Base-by-base conservation (phyloP, 345 rosid genomes). In the Combretum micranthum region DNA sequence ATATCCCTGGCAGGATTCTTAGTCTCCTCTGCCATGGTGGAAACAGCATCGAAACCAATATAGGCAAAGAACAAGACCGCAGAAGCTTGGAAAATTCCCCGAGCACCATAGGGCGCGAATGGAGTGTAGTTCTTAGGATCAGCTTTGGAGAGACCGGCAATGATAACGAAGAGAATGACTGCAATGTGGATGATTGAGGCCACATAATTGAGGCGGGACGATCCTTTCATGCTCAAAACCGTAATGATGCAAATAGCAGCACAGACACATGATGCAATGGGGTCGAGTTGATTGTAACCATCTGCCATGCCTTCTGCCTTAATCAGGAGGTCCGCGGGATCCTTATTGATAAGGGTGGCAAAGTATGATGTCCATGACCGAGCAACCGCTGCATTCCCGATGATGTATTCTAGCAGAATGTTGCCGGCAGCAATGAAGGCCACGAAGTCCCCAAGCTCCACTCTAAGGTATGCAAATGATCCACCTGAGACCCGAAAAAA, bases 21-120 rank as follows among this genome's bases (percentile, higher is more conserved):
- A 2, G 95, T 86, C 68, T 88, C 98, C 67, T 91, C 98, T 0
- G 96, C 98, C 92, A 88, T 80, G 0, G 98, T 91, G 1, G 98
- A 67, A 45, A 91, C 92, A 0, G 92, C 95, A 42, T 91, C 98
- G 4, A 88, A 91, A 6, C 96, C 98, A 9, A 86, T 69, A 20
- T 88, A 91, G 0, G 96, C 89, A 2, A 91, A 86, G 83, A 82
- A 91, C 21, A 91, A 83, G 42, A 88, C 90, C 1, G 95, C 82
- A 0, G 98, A 62, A 2, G 95, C 76, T 42, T 62, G 72, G 66
- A 88, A 88, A 43, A 91, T 57, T n/a, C 90, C 95, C 0, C 73
- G 83, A 5, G 60, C 59, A 0, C 90, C 95, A 12, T 22, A 17
- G 0, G 92, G 96, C 15, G 75, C 26, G 19, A 91, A 91, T 3